Evolutionary conservation across 352 stramenopile genomes (phyloP).

Genomic region (Globisporangium apiculatum): DNA sequence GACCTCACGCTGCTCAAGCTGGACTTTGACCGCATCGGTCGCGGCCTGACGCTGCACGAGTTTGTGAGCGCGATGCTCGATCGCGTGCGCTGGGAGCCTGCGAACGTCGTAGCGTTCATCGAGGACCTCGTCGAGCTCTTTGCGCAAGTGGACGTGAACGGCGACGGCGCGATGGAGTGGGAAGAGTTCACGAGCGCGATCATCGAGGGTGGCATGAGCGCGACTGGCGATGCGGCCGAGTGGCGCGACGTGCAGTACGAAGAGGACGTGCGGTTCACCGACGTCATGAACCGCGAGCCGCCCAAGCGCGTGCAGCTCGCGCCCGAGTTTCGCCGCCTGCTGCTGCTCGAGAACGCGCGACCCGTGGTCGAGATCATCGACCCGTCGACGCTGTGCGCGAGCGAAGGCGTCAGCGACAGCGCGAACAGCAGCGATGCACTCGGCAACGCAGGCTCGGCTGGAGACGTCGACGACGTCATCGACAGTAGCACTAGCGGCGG

Average conservation of each 20-base stretch:
- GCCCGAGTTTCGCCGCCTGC: conserved; percentile 44
- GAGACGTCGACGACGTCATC: neutral
- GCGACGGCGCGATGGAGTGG: conserved; percentile 76
- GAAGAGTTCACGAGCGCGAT: conserved; percentile 80
- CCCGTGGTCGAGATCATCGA: conserved; percentile 67
- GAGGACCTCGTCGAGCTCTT: conserved; percentile 76
- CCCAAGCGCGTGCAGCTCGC: conserved; percentile 54
- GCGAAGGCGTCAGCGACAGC: conserved; percentile 12
- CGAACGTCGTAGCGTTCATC: conserved; percentile 53
- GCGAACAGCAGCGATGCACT: neutral
- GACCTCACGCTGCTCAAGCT: conserved; percentile 54
- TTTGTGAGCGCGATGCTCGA: conserved; percentile 76
- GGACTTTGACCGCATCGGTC: conserved; percentile 54
- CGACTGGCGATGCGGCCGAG: conserved; percentile 26
- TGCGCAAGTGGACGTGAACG: conserved; percentile 69
- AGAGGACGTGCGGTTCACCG: conserved; percentile 43
- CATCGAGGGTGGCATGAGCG: conserved; percentile 73
- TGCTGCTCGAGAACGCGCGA: conserved; percentile 56
- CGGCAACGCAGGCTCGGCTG: neutral
- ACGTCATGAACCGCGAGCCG: conserved; percentile 34
- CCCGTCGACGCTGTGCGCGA: conserved; percentile 30
- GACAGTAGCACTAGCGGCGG: too few relatives aligned
- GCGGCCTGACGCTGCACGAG: conserved; percentile 43
- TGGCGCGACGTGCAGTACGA: conserved; percentile 72
- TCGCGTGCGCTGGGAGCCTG: conserved; percentile 47